Conservation (phyloP, 2,329 filamentous ascomycete species). For the Hansfordia pulvinata region DNA sequence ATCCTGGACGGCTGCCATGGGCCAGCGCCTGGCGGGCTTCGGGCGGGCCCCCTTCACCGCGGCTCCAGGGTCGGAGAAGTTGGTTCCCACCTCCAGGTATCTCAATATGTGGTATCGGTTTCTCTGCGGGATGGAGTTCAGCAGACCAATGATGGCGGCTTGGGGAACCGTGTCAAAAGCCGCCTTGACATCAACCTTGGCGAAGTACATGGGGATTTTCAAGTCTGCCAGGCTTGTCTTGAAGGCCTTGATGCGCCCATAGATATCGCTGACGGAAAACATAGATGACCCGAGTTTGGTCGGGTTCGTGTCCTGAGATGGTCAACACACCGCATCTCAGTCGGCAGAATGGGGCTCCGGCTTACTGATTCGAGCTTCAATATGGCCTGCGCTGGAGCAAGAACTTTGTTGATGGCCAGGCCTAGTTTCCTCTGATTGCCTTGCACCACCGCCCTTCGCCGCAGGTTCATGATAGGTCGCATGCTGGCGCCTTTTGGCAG, state of each 20-base stretch:
- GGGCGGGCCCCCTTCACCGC: slow-evolving; percentile 10
- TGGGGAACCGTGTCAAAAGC: slow-evolving; percentile 97
- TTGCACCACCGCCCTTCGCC: slow-evolving; percentile 42
- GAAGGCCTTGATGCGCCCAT: slow-evolving; percentile 58
- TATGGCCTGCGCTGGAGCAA: slow-evolving; percentile 62
- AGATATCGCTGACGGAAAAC: slow-evolving; percentile 72
- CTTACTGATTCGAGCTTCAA: slow-evolving; percentile 66
- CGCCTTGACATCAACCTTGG: slow-evolving; percentile 80
- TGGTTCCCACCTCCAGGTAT: slow-evolving; percentile 50
- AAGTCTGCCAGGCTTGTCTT: slow-evolving; percentile 31
- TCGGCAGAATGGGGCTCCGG: not conserved
- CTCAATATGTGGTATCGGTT: slow-evolving; percentile 57
- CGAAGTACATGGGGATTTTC: slow-evolving; percentile 56
- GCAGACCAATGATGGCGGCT: slow-evolving; percentile 51
- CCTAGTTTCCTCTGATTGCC: slow-evolving; percentile 22
- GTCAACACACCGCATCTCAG: no score
- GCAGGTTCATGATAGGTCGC: slow-evolving; percentile 78
- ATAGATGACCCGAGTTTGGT: slow-evolving; percentile 62
- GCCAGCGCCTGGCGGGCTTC: slow-evolving; percentile 34
- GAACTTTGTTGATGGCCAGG: slow-evolving; percentile 34
- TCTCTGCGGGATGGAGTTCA: slow-evolving; percentile 41
- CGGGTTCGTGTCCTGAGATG: slow-evolving; percentile 36
- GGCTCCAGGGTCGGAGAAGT: slow-evolving; percentile 25
- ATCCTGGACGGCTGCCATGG: slow-evolving; percentile 36
- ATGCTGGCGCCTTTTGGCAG: slow-evolving; percentile 68